Conservation (phyloP, 2,329 filamentous ascomycete genomes). For the Rhinocladiella mackenziei region DNA sequence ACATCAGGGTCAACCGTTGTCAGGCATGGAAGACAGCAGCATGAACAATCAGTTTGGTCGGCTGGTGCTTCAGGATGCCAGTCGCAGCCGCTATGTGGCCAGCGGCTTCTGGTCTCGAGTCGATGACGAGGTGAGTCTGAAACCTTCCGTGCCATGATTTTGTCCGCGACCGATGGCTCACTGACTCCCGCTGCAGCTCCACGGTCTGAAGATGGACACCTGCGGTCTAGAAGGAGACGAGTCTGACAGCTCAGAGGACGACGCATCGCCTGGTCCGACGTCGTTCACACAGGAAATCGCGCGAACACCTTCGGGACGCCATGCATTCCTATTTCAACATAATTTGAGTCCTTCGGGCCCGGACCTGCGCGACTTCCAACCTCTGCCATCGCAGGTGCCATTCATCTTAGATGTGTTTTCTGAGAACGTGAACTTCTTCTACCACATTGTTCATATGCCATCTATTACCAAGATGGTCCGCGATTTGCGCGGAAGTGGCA, state of each 20-base stretch:
- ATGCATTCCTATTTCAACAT: conserved; percentile 52
- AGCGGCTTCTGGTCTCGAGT: conserved; percentile 59
- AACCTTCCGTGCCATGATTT: neutral
- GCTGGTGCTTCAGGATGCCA: conserved; percentile 56
- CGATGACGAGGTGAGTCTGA: conserved; percentile 57
- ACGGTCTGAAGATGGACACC: conserved; percentile 41
- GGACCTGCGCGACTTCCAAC: conserved; percentile 44
- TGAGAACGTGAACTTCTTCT: conserved; percentile 49
- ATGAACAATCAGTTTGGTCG: conserved; percentile 50
- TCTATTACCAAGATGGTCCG: conserved; percentile 33
- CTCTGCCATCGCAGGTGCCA: conserved; percentile 53
- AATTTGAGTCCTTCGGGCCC: conserved; percentile 32
- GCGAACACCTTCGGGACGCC: conserved; percentile 44
- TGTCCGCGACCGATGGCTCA: conserved; percentile 4
- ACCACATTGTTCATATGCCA: conserved; percentile 34
- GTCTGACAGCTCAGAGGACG: conserved; percentile 36
- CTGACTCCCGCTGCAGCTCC: conserved; percentile 38
- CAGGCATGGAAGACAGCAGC: conserved; percentile 8
- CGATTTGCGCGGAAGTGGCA: conserved; percentile 36
- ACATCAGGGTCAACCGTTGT: conserved; percentile 21
- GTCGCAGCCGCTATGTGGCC: conserved; percentile 56
- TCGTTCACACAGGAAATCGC: conserved; percentile 38
- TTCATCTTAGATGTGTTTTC: conserved; percentile 51
- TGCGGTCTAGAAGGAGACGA: conserved; percentile 35
- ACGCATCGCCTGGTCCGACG: conserved; percentile 30